phyloP scores from a whole-genome alignment of 2,329 filamentous ascomycete species.

The Paraphaeosphaeria minitans region DNA sequence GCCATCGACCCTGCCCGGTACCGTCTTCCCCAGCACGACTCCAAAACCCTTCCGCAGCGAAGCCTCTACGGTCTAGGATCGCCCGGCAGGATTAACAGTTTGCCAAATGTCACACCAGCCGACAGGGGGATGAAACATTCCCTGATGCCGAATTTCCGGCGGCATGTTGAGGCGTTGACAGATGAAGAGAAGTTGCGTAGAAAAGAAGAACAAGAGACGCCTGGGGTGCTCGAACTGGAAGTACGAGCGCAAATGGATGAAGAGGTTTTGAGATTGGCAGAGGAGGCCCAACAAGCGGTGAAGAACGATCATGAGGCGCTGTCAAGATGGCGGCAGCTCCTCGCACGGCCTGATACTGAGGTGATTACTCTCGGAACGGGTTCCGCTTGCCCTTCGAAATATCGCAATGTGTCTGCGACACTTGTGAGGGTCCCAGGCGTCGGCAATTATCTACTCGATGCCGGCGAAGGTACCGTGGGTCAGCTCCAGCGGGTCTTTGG shows the following conservation, averaged over 20 bases:
- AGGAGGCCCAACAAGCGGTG: slow-evolving; percentile 46
- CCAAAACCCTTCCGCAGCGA: slow-evolving; percentile 53
- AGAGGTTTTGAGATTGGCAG: slow-evolving; percentile 61
- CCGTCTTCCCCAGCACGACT: slow-evolving; percentile 69
- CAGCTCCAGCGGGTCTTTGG: slow-evolving; percentile 79
- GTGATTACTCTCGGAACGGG: slow-evolving; percentile 89
- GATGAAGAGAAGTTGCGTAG: slow-evolving; percentile 40
- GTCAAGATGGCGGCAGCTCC: slow-evolving; percentile 63
- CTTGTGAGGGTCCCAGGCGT: slow-evolving; percentile 80
- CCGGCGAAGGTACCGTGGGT: slow-evolving; percentile 89
- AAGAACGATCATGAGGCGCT: slow-evolving; percentile 52
- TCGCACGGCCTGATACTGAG: slow-evolving; percentile 77
- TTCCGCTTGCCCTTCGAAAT: slow-evolving; percentile 86
- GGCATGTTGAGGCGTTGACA: slow-evolving; percentile 29
- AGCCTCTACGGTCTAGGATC: slow-evolving; percentile 18
- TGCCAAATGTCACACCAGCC: slow-evolving; percentile 34
- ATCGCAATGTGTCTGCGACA: slow-evolving; percentile 92
- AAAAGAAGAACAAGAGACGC: slow-evolving; percentile 27
- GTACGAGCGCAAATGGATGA: slow-evolving; percentile 50
- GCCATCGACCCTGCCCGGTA: slow-evolving; percentile 77
- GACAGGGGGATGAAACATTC: slow-evolving; percentile 51
- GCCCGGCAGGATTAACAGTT: slow-evolving; percentile 18
- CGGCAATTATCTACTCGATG: slow-evolving; percentile 90
- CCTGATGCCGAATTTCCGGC: slow-evolving; percentile 53
- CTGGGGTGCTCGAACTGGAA: slow-evolving; percentile 51